phyloP scores from a whole-genome alignment of 169 alveolate species.

The Plasmodium coatneyi region DNA sequence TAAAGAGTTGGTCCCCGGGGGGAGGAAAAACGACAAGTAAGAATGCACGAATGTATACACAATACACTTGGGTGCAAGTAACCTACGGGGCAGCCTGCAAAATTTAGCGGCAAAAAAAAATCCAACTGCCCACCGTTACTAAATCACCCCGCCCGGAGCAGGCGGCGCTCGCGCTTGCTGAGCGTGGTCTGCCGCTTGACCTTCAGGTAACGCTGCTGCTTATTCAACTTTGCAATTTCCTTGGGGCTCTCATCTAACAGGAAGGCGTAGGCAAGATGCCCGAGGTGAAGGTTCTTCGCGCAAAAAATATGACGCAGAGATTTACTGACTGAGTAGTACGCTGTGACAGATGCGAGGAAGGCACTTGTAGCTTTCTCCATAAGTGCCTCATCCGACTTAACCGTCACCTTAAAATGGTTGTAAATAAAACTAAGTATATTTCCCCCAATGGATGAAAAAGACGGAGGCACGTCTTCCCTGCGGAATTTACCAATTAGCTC shows the following conservation, averaged over 20 bases:
- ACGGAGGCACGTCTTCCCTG: constrained; percentile 8
- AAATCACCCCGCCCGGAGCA: not conserved
- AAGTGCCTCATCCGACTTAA: constrained; percentile 13
- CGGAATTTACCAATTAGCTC: constrained; percentile 1
- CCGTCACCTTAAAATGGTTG: constrained; percentile 25
- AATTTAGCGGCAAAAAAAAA: not conserved
- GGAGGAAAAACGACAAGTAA: not conserved
- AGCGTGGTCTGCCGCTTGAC: not conserved
- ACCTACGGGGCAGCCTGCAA: not conserved
- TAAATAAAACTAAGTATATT: constrained; percentile 23
- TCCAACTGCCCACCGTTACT: not conserved
- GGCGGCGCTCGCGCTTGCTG: constrained; percentile 18
- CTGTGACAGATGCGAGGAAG: constrained; percentile 7
- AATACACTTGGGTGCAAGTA: not conserved
- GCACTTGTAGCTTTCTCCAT: constrained; percentile 43
- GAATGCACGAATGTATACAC: not conserved
- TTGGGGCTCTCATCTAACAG: constrained; percentile 20
- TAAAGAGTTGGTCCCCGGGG: not conserved
- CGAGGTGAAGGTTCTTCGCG: constrained; percentile 34
- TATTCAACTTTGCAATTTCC: constrained; percentile 11
- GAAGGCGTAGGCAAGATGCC: constrained; percentile 48
- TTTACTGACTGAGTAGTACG: constrained; percentile 35
- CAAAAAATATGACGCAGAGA: not conserved
- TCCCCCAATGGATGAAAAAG: constrained; percentile 36
- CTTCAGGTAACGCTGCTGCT: constrained; percentile 3